Conservation (phyloP, 176 grass and related monocot genomes). For the Eleusine indica region DNA sequence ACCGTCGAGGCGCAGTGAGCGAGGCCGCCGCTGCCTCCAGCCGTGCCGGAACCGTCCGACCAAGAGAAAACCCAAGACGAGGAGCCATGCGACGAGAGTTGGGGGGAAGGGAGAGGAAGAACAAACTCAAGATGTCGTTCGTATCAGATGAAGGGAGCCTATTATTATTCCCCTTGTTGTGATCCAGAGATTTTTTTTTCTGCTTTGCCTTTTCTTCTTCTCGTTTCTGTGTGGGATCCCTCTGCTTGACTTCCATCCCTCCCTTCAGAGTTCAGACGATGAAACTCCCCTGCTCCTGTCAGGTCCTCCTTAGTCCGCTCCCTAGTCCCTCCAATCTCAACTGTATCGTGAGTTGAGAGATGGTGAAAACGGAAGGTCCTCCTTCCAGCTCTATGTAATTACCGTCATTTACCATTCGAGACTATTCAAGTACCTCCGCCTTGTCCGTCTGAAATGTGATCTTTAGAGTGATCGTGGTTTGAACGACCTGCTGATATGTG, state of each 20-base stretch:
- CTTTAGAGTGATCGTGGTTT: neutral
- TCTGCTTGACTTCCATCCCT: neutral
- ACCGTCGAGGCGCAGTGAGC: conserved; percentile 75
- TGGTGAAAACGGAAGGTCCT: neutral
- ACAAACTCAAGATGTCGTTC: neutral
- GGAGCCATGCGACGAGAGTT: neutral
- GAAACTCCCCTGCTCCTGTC: conserved; percentile 6
- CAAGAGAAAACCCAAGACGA: neutral
- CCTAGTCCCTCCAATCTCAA: too few relatives aligned
- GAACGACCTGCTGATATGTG: neutral
- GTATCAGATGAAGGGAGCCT: conserved; percentile 42
- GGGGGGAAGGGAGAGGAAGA: neutral
- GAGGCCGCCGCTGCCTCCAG: neutral
- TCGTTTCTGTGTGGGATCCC: conserved; percentile 25
- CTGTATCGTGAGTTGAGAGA: neutral
- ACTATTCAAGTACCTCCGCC: neutral
- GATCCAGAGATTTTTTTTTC: conserved; percentile 28
- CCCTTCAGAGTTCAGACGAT: neutral
- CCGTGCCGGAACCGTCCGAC: neutral
- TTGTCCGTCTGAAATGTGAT: neutral
- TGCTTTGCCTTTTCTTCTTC: neutral
- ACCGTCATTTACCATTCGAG: conserved; percentile 17
- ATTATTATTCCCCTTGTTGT: conserved; percentile 43
- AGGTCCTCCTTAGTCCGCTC: neutral
- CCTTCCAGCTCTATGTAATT: conserved; percentile 32